A percentile compares a stretch with the other conserved stretches of the same genome.
phyloP scores from a whole-genome alignment of 768 basidiomycete species.

The Tephrocybe sp. region DNA sequence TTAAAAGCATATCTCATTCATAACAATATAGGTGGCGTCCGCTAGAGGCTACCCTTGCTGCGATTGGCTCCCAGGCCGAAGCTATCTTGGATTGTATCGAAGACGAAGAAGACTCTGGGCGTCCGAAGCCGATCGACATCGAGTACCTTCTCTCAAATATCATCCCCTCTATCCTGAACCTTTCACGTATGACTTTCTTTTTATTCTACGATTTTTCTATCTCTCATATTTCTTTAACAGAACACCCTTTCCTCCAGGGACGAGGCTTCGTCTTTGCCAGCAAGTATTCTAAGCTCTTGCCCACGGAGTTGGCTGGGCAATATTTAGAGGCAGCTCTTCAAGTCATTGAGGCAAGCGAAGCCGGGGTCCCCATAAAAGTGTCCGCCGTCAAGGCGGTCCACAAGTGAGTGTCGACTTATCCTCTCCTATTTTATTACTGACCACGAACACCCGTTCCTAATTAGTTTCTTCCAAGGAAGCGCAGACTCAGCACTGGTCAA shows the following conservation, averaged over 20 bases:
- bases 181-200: constrained; percentile 53
- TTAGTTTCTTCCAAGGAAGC: constrained; percentile 72
- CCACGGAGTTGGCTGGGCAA: constrained; percentile 69
- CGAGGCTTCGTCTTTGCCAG: constrained; percentile 94
- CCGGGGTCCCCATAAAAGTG: constrained; percentile 85
- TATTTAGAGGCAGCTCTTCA: constrained; percentile 87
- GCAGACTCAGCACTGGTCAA: constrained; percentile 58
- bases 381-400: constrained; percentile 92
- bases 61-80: constrained; percentile 78
- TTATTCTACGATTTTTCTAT: not conserved
- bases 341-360: constrained; percentile 71
- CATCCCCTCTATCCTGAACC: constrained; percentile 70
- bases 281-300: constrained; percentile 75
- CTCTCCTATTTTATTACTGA: constrained; percentile 6
- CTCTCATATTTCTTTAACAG: constrained; percentile 37
- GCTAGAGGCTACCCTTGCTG: constrained; percentile 81
- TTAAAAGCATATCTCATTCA: not conserved
- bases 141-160: constrained; percentile 72
- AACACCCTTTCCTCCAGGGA: constrained; percentile 90
- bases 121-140: constrained; percentile 70
- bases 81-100: constrained; percentile 74
- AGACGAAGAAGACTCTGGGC: constrained; percentile 66
- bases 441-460: not conserved
- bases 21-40: constrained; percentile 75
- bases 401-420: constrained; percentile 59